phyloP scores from a whole-genome alignment of 83 land plant genomes.

The Thuja plicata region DNA sequence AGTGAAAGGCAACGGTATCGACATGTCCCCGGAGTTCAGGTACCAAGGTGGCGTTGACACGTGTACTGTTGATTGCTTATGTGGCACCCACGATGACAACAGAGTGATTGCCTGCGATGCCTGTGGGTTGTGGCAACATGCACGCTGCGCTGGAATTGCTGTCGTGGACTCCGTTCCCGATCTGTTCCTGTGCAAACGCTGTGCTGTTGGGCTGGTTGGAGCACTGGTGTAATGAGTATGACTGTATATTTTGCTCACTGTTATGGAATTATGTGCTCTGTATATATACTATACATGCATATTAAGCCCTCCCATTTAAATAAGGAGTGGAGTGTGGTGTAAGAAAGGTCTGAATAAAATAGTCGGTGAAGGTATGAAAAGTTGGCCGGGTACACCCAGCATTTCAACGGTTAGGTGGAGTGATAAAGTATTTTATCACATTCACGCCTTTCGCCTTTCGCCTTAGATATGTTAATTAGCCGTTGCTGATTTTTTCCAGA shows the following conservation, averaged over 20 bases:
- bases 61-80: conserved; percentile 76
- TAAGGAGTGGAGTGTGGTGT: background rate
- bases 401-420: background rate
- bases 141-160: conserved; percentile 68
- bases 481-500: too few relatives aligned
- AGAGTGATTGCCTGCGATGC: conserved; percentile 83
- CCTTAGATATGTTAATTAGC: background rate
- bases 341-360: background rate
- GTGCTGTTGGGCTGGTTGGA: conserved; percentile 35
- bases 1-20: conserved; percentile 60
- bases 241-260: background rate
- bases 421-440: background rate
- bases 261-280: background rate
- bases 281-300: background rate
- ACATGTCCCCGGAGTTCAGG: conserved; percentile 31
- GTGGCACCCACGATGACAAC: conserved; percentile 75
- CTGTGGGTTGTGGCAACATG: conserved; percentile 94
- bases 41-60: conserved; percentile 72
- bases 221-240: background rate
- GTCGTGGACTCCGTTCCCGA: conserved; percentile 61
- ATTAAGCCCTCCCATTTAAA: background rate
- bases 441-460: background rate
- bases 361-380: background rate
- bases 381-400: background rate
- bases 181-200: conserved; percentile 56